Base-by-base conservation (phyloP, 2,329 filamentous ascomycete species). In the Fusarium keratoplasticum region DNA sequence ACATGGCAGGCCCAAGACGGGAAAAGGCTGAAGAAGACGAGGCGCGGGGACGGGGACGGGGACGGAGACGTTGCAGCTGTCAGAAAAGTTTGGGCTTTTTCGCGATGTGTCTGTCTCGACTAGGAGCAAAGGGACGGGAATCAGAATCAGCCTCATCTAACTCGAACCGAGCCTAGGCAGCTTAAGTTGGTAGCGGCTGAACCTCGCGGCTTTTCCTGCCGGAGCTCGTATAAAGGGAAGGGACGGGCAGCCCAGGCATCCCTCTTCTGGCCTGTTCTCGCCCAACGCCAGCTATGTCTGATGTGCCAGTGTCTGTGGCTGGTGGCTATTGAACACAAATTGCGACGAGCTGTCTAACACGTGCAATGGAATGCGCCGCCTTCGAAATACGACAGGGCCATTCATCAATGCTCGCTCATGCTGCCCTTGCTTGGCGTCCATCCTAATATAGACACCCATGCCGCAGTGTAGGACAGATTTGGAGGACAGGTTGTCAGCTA, bases 341-440 rank as follows among this genome's bases (percentile, higher is more conserved):
- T 73, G 55, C 67, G 38, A 52, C 71, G 50, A 64, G 50, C 36
- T 54, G 63, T 61, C 38, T 72, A 66, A 72, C 71, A 74, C 71
- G 71, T 74, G 68, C 60, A 40, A 69, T 69, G 71, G 71, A 74
- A 74, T 74, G 71, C 52, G 64, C 64, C 31, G 31, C 62, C 44
- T 47, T 29, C 20, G 27, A 35, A 47, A 70, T 66, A 29, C 59
- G 65, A 72, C 71, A 74, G 52, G 71, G 64, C 67, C 71, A 31
- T 25, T 55, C 74, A 68, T 67, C 36, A 42, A n/a, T 60, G 18
- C 27, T 64, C 60, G 36, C 54, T 44, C 70, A 67, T 64, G 40
- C 67, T 71, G 61, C 71, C 71, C 71, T 72, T 71, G 71, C 71
- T 72, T 73, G 71, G 71, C 71, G 54, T 66, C 66, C 58, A 70